Conservation (phyloP, 441 rosid species). For the Viola pubescens region DNA sequence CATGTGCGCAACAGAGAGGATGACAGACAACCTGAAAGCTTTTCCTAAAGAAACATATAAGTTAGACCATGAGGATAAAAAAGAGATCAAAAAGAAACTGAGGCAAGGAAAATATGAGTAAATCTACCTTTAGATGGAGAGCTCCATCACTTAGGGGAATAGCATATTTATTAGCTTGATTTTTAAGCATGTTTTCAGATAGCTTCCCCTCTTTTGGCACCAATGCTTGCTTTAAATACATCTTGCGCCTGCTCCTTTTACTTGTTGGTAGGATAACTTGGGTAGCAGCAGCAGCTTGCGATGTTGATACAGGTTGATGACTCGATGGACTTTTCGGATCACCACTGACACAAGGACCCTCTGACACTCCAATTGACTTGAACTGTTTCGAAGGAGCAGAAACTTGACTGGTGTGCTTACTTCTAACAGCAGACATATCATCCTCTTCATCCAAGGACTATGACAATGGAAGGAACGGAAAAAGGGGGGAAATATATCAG, state of each 20-base stretch:
- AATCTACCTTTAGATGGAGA: constrained; percentile 39
- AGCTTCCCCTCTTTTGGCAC: constrained; percentile 29
- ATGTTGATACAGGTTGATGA: constrained; percentile 29
- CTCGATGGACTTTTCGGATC: constrained; percentile 35
- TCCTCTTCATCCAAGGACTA: constrained; percentile 51
- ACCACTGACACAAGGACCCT: constrained; percentile 28
- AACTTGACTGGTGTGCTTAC: constrained; percentile 37
- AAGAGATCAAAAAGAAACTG: not conserved
- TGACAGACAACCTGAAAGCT: constrained; percentile 60
- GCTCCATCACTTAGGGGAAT: constrained; percentile 27
- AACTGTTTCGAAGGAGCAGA: constrained; percentile 41
- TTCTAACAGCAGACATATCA: constrained; percentile 29
- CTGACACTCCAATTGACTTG: constrained; percentile 35
- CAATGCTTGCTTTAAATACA: constrained; percentile 37
- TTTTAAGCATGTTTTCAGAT: constrained; percentile 33
- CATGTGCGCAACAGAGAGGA: constrained; percentile 58
- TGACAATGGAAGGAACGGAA: constrained; percentile 11
- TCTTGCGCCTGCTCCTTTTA: constrained; percentile 63
- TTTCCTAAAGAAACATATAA: constrained; percentile 46
- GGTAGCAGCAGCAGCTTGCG: constrained; percentile 36
- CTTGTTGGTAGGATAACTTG: constrained; percentile 34
- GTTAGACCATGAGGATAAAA: constrained; percentile 3
- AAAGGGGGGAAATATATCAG: constrained; percentile 7
- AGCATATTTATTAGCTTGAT: constrained; percentile 24
- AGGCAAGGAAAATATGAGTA: constrained; percentile 11